phyloP scores from a whole-genome alignment of 768 basidiomycete species.

The Hericium coralloides region DNA sequence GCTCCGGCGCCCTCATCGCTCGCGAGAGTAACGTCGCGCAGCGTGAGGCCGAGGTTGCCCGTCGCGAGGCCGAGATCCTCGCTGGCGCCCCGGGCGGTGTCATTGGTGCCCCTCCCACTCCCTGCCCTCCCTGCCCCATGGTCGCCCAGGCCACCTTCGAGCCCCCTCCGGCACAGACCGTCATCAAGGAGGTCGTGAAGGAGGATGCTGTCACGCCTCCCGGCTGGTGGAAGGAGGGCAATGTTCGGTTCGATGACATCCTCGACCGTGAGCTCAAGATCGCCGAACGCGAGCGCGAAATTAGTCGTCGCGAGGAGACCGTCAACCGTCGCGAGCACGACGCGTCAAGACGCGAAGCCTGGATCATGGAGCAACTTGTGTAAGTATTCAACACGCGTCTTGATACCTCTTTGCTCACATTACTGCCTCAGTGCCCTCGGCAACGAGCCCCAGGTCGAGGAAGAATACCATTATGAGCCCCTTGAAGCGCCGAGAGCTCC shows the following conservation, averaged over 20 bases:
- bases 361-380: conserved; percentile 94
- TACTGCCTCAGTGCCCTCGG: conserved; percentile 47
- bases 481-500: conserved; percentile 21
- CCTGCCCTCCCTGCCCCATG: conserved; percentile 46
- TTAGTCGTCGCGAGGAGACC: conserved; percentile 76
- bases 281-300: conserved; percentile 78
- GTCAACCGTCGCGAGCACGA: conserved; percentile 84
- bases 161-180: conserved; percentile 54
- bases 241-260: conserved; percentile 68
- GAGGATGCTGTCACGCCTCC: conserved; percentile 73
- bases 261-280: conserved; percentile 82
- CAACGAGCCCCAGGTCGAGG: conserved; percentile 64
- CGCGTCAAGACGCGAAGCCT: conserved; percentile 75
- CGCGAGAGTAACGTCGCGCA: conserved; percentile 73
- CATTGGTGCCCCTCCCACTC: conserved; percentile 39
- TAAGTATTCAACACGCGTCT: conserved; percentile 28
- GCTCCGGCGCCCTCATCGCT: conserved; percentile 69
- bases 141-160: conserved; percentile 48
- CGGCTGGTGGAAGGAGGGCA: conserved; percentile 66
- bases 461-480: conserved; percentile 76
- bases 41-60: conserved; percentile 84
- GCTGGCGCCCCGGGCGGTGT: conserved; percentile 80
- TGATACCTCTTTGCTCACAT: conserved; percentile 2
- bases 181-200: conserved; percentile 83
- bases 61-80: conserved; percentile 79